Conservation (phyloP, 2,329 filamentous ascomycete species). For the Didymella sp. region DNA sequence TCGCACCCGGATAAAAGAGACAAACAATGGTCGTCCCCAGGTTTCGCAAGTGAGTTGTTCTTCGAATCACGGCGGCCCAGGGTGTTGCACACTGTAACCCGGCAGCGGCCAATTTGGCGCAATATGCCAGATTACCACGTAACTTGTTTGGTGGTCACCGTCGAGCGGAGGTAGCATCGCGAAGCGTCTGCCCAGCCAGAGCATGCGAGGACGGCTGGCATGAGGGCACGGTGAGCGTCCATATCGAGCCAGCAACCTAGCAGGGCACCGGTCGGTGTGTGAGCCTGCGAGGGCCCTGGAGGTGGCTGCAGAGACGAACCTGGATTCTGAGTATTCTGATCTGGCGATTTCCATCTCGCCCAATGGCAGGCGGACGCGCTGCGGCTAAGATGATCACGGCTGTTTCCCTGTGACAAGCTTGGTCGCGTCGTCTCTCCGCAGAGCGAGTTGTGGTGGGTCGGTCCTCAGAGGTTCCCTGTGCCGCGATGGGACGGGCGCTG, state of each 20-base stretch:
- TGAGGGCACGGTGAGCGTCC: slow-evolving; percentile 25
- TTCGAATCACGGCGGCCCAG: slow-evolving; percentile 20
- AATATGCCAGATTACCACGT: slow-evolving; percentile 45
- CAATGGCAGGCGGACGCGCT: slow-evolving; percentile 21
- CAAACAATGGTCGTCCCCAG: slow-evolving; percentile 38
- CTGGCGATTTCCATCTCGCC: slow-evolving; percentile 18
- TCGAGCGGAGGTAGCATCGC: slow-evolving; percentile 33
- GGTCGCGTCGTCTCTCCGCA: slow-evolving; percentile 24
- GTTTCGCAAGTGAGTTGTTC: slow-evolving; percentile 41
- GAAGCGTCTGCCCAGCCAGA: slow-evolving; percentile 22
- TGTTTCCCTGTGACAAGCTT: slow-evolving; percentile 22
- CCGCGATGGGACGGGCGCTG: slow-evolving; percentile 15
- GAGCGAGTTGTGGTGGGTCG: slow-evolving; percentile 18
- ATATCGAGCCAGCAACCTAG: slow-evolving; percentile 20
- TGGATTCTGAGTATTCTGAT: slow-evolving; percentile 19
- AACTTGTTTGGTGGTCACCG: slow-evolving; percentile 35
- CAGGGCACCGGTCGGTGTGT: slow-evolving; percentile 18
- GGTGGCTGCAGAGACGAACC: slow-evolving; percentile 22
- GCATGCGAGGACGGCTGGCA: slow-evolving; percentile 31
- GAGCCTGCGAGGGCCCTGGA: slow-evolving; percentile 10
- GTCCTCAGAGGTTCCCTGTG: slow-evolving; percentile 15
- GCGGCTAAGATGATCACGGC: slow-evolving; percentile 29
- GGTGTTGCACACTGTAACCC: slow-evolving; percentile 43
- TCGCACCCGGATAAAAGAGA: slow-evolving; percentile 44
- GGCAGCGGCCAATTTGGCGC: slow-evolving; percentile 36